Percentiles rank a stretch among this genome's conserved stretches.
Evolutionary conservation across 495 filamentous ascomycete species (phyloP).

Genomic region (Tuber umbilicatum): DNA sequence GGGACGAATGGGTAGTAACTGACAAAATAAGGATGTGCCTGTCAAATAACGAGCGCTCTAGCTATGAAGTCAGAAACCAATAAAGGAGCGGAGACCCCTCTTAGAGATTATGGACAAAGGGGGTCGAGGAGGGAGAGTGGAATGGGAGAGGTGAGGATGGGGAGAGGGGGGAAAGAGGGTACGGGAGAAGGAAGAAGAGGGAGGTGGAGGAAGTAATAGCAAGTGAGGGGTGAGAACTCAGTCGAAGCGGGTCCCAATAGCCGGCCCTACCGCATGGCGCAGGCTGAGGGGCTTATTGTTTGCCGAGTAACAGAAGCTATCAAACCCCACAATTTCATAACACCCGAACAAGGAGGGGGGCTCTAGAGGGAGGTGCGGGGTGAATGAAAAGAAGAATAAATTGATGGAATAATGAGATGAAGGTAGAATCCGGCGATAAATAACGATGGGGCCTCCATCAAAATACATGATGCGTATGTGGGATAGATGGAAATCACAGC

Average conservation of each 20-base stretch:
- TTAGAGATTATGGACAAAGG: slow-evolving; percentile 10
- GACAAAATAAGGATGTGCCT: not conserved
- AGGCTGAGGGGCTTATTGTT: slow-evolving; percentile 32
- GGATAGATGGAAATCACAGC: not conserved
- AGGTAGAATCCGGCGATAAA: not conserved
- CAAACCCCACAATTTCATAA: slow-evolving; percentile 23
- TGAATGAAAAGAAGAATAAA: not conserved
- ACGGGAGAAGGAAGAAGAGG: slow-evolving; percentile 7
- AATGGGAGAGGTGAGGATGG: slow-evolving; percentile 1
- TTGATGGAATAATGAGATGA: not conserved
- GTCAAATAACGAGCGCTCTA: slow-evolving; percentile 20
- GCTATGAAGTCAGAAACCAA: slow-evolving; percentile 23
- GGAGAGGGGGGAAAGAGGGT: not conserved
- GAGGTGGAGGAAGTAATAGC: slow-evolving; percentile 19
- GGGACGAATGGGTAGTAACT: not conserved
- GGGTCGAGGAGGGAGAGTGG: slow-evolving; percentile 8
- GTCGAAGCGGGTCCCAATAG: slow-evolving; percentile 21
- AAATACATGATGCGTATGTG: not conserved
- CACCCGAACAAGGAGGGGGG: slow-evolving; percentile 3
- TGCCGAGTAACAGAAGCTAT: slow-evolving; percentile 17
- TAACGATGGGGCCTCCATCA: not conserved
- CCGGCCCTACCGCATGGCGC: slow-evolving; percentile 8
- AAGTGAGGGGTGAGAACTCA: slow-evolving; percentile 16
- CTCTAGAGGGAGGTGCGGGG: not conserved
- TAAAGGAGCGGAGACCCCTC: slow-evolving; percentile 15